A percentile compares a stretch with the other conserved stretches of the same genome.
These are phyloP conservation scores for Boletellus ananas DNA, from an alignment of 768 basidiomycete genomes.

Conservation along the genomic window DNA sequence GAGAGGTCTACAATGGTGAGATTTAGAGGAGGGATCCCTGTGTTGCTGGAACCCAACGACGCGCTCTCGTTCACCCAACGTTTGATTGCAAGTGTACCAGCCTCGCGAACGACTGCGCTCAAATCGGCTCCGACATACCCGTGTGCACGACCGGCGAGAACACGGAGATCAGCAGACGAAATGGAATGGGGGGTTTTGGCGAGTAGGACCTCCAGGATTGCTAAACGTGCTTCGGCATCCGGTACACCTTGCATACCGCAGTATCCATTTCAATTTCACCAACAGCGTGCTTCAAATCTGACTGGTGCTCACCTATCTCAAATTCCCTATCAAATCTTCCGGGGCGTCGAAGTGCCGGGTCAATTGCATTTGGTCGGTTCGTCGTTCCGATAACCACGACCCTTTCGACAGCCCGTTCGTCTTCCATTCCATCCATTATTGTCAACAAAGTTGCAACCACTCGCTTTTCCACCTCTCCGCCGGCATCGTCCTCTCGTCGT, in stretches of 20 bases:
- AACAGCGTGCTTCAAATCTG: neutral
- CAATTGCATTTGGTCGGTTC: constrained; percentile 92
- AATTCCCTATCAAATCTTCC: constrained; percentile 94
- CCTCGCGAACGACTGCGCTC: constrained; percentile 87
- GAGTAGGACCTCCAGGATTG: constrained; percentile 85
- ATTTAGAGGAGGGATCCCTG: constrained; percentile 27
- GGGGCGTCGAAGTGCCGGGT: constrained; percentile 85
- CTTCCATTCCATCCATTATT: constrained; percentile 87
- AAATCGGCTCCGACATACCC: constrained; percentile 98
- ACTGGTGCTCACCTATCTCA: constrained; percentile 68
- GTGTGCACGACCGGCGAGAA: constrained; percentile 76
- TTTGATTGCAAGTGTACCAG: constrained; percentile 89
- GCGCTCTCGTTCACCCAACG: constrained; percentile 50
- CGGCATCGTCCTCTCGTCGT: constrained; percentile 80
- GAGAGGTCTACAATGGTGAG: constrained; percentile 63
- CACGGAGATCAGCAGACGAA: constrained; percentile 51
- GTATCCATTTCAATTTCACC: neutral
- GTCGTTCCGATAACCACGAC: constrained; percentile 97
- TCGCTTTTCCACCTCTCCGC: constrained; percentile 93
- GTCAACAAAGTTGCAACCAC: constrained; percentile 95
- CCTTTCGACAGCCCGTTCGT: constrained; percentile 40
- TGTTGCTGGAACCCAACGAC: constrained; percentile 4
- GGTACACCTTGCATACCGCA: constrained; percentile 64
- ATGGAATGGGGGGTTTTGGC: constrained; percentile 76
- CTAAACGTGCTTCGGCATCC: constrained; percentile 75